Evolutionary conservation across 2,329 filamentous ascomycete species (phyloP).

Genomic region (Delphinella strobiligena): DNA sequence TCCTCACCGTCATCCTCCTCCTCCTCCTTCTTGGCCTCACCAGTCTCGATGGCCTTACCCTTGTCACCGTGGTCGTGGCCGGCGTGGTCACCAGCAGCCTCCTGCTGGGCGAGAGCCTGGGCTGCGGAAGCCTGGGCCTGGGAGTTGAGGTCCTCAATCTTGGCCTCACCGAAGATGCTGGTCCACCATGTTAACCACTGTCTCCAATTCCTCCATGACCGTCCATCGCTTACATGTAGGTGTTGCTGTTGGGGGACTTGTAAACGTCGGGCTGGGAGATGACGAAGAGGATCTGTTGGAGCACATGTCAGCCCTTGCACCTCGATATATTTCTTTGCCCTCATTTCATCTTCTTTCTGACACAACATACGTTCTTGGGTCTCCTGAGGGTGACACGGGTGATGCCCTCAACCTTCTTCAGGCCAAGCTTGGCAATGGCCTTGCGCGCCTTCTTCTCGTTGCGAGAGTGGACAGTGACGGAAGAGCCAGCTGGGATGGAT

Average conservation of each 20-base stretch:
- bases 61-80: slow-evolving; percentile 62
- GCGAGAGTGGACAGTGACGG: slow-evolving; percentile 87
- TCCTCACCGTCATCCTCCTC: slow-evolving; percentile 92
- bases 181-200: slow-evolving; percentile 9
- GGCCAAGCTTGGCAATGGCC: slow-evolving; percentile 94
- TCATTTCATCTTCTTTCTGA: slow-evolving; percentile 1
- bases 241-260: slow-evolving; percentile 98
- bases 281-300: slow-evolving; percentile 82
- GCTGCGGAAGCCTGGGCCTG: slow-evolving; percentile 92
- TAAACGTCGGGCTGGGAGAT: slow-evolving; percentile 99
- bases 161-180: slow-evolving; percentile 98
- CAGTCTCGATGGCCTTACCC: slow-evolving; percentile 53
- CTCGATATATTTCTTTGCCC: neutral
- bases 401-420: slow-evolving; percentile 93
- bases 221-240: slow-evolving; percentile 73
- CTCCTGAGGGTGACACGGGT: slow-evolving; percentile 94
- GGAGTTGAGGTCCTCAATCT: slow-evolving; percentile 99
- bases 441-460: slow-evolving; percentile 99
- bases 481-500: slow-evolving; percentile 69
- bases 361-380: slow-evolving; percentile 73
- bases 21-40: slow-evolving; percentile 53
- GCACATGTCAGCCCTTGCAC: slow-evolving; percentile 5
- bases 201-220: slow-evolving; percentile 7
- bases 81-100: slow-evolving; percentile 54
- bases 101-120: slow-evolving; percentile 70